These are phyloP conservation scores for Potentilla sterilis DNA, from an alignment of 306 rosid genomes.

Conservation along the genomic window DNA sequence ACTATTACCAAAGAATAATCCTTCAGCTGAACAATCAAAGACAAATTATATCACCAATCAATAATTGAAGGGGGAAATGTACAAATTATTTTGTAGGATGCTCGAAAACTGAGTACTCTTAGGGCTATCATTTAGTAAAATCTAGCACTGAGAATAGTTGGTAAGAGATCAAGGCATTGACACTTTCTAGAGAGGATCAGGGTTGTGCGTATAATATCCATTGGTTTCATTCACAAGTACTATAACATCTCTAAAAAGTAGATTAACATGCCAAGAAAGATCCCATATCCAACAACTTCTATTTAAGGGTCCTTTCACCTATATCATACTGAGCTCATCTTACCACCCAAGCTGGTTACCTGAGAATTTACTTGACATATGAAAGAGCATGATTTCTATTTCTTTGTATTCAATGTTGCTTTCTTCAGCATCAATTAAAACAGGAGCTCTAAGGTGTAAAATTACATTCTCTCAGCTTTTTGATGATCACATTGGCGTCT, in stretches of 20 bases:
- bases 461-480: constrained; percentile 89
- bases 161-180: background rate
- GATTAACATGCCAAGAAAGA: background rate
- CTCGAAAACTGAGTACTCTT: background rate
- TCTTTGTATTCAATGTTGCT: background rate
- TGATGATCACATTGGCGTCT: constrained; percentile 89
- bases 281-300: background rate
- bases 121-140: background rate
- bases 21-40: constrained; percentile 73
- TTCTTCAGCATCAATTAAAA: background rate
- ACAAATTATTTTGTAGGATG: constrained; percentile 13
- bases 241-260: background rate
- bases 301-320: background rate
- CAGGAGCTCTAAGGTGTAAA: background rate
- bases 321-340: background rate
- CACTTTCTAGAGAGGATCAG: background rate
- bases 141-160: background rate
- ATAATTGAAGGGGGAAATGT: constrained; percentile 16
- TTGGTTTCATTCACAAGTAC: background rate
- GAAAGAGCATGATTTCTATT: constrained; percentile 3
- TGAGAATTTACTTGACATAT: background rate
- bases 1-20: constrained; percentile 77
- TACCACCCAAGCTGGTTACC: background rate
- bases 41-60: constrained; percentile 34
- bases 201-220: background rate